These are phyloP conservation scores for Ophiostoma pallidulum DNA, from an alignment of 2,329 filamentous ascomycete species.

Conservation along the genomic window DNA sequence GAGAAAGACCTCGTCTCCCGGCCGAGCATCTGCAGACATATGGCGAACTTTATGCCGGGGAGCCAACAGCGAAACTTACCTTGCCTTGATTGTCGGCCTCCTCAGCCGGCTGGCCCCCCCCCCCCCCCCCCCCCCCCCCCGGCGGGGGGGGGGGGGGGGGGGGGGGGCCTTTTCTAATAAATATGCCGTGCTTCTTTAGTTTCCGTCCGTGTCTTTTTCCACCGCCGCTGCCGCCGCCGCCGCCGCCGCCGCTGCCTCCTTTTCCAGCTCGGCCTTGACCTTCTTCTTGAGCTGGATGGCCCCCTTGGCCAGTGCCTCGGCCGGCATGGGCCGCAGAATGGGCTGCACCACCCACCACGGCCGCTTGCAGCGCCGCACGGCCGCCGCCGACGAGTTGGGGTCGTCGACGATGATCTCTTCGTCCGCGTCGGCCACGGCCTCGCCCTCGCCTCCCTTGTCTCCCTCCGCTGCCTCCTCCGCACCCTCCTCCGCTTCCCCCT, in stretches of 20 bases:
- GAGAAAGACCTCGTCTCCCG: no score
- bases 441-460: constrained; percentile 20
- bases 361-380: constrained; percentile 63
- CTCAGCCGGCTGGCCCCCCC: no score
- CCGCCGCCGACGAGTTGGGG: constrained; percentile 52
- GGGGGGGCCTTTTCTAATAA: no score
- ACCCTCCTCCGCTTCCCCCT: constrained; percentile 41
- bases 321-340: constrained; percentile 74
- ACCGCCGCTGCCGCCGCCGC: neutral
- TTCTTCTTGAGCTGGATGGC: constrained; percentile 68
- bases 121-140: no score
- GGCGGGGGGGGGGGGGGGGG: no score
- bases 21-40: no score
- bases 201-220: neutral
- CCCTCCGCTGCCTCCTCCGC: constrained; percentile 19
- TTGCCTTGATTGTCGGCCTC: neutral
- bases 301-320: constrained; percentile 77
- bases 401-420: constrained; percentile 30
- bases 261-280: constrained; percentile 26
- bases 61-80: neutral
- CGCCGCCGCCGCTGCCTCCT: neutral
- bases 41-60: no score
- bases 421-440: no score
- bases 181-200: neutral
- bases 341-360: constrained; percentile 90